phyloP scores from a whole-genome alignment of 441 rosid species.

The Aquilaria agallochum region DNA sequence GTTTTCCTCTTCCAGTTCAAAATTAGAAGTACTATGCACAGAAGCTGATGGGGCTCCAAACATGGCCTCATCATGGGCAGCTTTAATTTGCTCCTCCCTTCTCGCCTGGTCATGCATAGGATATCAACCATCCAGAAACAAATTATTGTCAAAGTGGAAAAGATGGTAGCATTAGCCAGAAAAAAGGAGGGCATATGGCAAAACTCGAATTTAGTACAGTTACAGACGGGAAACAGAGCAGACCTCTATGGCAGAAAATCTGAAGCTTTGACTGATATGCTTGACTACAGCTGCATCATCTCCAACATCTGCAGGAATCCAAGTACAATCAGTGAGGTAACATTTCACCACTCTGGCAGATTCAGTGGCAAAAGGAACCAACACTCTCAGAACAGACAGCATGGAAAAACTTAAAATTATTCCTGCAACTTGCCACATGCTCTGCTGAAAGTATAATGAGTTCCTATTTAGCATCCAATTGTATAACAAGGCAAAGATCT shows the following conservation, averaged over 20 bases:
- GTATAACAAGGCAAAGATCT: neutral
- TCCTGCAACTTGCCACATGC: too few relatives aligned
- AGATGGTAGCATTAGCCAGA: too few relatives aligned
- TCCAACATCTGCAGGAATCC: conserved; percentile 55
- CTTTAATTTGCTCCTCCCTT: conserved; percentile 65
- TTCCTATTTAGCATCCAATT: too few relatives aligned
- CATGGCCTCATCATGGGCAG: conserved; percentile 94
- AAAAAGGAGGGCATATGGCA: too few relatives aligned
- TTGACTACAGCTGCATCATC: conserved; percentile 78
- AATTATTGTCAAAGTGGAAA: neutral
- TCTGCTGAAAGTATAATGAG: too few relatives aligned
- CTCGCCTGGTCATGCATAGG: conserved; percentile 40
- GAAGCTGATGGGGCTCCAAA: conserved; percentile 59
- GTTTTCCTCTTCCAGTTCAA: conserved; percentile 29
- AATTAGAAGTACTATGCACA: conserved; percentile 23
- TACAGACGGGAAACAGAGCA: neutral
- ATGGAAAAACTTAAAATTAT: too few relatives aligned
- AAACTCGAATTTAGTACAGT: neutral
- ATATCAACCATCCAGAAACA: conserved; percentile 8
- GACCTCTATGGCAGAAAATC: conserved; percentile 82
- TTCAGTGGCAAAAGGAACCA: neutral
- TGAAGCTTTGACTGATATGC: conserved; percentile 85
- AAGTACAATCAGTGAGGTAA: neutral
- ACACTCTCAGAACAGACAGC: too few relatives aligned
- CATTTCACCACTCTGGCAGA: neutral